A percentile compares a stretch with the other conserved stretches of the same genome.
Conservation (phyloP, 2,329 filamentous ascomycete species). For the Clarireedia hainanense region DNA sequence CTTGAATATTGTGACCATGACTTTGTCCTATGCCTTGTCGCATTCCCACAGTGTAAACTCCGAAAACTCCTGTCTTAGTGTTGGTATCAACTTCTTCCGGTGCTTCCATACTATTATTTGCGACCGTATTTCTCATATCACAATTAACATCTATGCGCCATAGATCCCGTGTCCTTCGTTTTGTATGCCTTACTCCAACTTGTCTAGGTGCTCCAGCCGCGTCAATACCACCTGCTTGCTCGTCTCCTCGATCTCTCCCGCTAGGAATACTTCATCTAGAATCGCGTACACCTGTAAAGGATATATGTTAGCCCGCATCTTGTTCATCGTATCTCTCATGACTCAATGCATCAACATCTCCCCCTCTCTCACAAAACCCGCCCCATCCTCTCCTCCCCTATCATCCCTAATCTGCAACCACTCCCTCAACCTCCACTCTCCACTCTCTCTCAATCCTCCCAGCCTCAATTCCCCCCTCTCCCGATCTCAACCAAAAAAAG, state of each 20-base stretch:
- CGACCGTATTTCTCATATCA: background rate
- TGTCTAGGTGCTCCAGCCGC: slow-evolving; percentile 88
- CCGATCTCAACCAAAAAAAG: background rate
- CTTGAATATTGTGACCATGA: too few relatives aligned
- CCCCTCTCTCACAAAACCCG: background rate
- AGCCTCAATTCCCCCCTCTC: background rate
- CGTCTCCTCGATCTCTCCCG: slow-evolving; percentile 97
- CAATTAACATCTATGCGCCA: background rate
- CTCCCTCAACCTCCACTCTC: background rate
- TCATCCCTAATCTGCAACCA: too few relatives aligned
- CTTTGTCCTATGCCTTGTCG: too few relatives aligned
- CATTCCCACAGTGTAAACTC: too few relatives aligned
- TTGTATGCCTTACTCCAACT: slow-evolving; percentile 61
- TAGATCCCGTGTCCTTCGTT: background rate
- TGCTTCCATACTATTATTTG: too few relatives aligned
- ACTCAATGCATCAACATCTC: background rate
- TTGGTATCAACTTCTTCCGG: too few relatives aligned
- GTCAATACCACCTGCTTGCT: slow-evolving; percentile 97
- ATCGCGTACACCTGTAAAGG: slow-evolving; percentile 80
- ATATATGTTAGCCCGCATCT: slow-evolving; percentile 1
- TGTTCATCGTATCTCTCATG: background rate
- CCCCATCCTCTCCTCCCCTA: background rate
- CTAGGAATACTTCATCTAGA: slow-evolving; percentile 94
- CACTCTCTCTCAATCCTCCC: background rate
- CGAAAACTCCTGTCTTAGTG: too few relatives aligned